A percentile compares a stretch with the other conserved stretches of the same genome.
Conservation (phyloP, 495 filamentous ascomycete species). For the Astrothelium macrocarpum region DNA sequence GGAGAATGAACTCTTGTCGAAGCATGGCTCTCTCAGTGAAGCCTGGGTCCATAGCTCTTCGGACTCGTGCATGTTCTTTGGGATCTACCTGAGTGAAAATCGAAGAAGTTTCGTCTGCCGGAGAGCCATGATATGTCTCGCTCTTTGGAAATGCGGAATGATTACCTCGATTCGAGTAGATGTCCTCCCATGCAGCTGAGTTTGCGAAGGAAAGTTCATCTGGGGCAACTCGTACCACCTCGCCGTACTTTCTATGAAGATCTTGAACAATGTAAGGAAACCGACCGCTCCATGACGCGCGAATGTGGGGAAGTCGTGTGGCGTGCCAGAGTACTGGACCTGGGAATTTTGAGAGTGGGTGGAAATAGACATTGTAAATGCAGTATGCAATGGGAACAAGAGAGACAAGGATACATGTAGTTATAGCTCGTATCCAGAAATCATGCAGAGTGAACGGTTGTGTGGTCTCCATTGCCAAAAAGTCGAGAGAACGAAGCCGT, state of each 20-base stretch:
- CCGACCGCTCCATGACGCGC: not conserved
- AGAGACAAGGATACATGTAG: not conserved
- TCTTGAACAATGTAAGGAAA: not conserved
- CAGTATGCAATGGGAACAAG: not conserved
- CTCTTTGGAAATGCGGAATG: not conserved
- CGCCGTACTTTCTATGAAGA: constrained; percentile 14
- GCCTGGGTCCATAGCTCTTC: not conserved
- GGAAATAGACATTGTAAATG: constrained; percentile 12
- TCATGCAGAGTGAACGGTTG: not conserved
- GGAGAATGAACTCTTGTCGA: constrained; percentile 4
- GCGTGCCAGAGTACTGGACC: constrained; percentile 11
- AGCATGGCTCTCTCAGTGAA: constrained; percentile 5
- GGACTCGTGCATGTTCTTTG: constrained; percentile 8
- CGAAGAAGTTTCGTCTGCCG: not conserved
- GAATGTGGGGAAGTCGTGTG: not conserved
- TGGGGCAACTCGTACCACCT: constrained; percentile 10
- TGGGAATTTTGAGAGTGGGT: constrained; percentile 10
- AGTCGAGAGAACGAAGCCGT: not conserved
- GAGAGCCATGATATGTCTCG: not conserved
- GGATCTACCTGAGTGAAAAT: not conserved
- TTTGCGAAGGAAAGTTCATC: constrained; percentile 11
- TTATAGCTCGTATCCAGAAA: not conserved
- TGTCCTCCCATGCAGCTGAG: constrained; percentile 8
- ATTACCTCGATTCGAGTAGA: constrained; percentile 2
- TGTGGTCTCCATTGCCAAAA: not conserved